A percentile compares a stretch with the other conserved stretches of the same genome.
These are phyloP conservation scores for Boletus reticulatus DNA, from an alignment of 768 basidiomycete species.

Conservation along the genomic window DNA sequence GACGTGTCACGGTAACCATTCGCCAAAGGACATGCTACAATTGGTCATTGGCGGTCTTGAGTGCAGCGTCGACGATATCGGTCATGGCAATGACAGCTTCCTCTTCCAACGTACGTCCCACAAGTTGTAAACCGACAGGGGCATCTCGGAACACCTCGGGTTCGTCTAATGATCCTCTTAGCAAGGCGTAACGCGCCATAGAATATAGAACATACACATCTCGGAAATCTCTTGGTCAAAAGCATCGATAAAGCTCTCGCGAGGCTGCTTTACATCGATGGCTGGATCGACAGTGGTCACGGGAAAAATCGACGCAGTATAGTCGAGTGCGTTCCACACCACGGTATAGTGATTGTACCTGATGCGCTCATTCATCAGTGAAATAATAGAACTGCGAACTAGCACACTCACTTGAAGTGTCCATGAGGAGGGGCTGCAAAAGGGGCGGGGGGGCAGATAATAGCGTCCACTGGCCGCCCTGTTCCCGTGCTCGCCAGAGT, in stretches of 20 bases:
- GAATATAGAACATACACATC: conserved; percentile 43
- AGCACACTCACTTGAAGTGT: conserved; percentile 41
- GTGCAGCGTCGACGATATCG: conserved; percentile 58
- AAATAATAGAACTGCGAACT: background rate
- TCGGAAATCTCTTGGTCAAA: conserved; percentile 50
- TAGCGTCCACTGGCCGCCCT: conserved; percentile 72
- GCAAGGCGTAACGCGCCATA: background rate
- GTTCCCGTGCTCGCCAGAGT: conserved; percentile 55
- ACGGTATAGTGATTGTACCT: conserved; percentile 55
- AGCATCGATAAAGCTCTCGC: conserved; percentile 45
- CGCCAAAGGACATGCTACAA: background rate
- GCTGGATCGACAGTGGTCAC: conserved; percentile 56
- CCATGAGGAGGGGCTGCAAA: conserved; percentile 66
- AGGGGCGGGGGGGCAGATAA: conserved; percentile 63
- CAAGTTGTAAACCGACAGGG: conserved; percentile 63
- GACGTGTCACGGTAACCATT: background rate
- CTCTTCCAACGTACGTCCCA: conserved; percentile 71
- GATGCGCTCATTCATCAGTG: background rate
- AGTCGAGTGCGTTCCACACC: conserved; percentile 68
- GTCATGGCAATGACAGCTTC: conserved; percentile 71
- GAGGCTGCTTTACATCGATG: conserved; percentile 47
- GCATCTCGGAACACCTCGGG: conserved; percentile 54
- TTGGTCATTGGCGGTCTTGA: conserved; percentile 29
- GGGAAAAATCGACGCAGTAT: conserved; percentile 58
- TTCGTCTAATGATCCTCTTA: conserved; percentile 43